Percentiles rank a stretch among this genome's conserved stretches.
These are phyloP conservation scores for Cladosporium velox DNA, from an alignment of 2,329 filamentous ascomycete genomes.

Conservation along the genomic window DNA sequence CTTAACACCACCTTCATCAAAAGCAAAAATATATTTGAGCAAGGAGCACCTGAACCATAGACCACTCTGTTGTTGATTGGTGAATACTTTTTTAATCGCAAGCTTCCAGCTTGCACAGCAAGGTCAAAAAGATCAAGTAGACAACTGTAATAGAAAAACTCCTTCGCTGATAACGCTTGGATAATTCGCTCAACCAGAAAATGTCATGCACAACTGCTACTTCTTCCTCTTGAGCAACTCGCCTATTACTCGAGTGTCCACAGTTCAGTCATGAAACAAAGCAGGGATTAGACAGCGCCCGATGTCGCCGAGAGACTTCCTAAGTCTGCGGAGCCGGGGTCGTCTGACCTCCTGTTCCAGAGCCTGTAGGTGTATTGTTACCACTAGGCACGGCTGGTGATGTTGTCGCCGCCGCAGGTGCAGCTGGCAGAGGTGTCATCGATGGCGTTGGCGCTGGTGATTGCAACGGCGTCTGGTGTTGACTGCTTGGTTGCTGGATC, in stretches of 20 bases:
- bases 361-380: neutral
- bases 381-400: neutral
- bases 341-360: neutral
- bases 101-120: neutral
- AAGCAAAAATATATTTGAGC: neutral
- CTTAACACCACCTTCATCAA: neutral
- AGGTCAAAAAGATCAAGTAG: neutral
- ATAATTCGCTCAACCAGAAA: neutral
- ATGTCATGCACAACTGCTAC: neutral
- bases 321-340: conserved; percentile 9
- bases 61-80: neutral
- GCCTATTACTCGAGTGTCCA: neutral
- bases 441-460: conserved; percentile 1
- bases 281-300: neutral
- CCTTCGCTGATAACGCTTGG: conserved; percentile 7
- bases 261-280: neutral
- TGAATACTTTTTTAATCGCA: neutral
- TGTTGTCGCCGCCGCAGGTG: neutral
- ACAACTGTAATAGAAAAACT: neutral
- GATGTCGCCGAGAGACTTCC: neutral
- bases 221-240: neutral
- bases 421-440: neutral
- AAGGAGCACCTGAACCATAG: neutral
- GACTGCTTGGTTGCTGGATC: conserved; percentile 1
- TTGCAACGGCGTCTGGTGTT: neutral